These are phyloP conservation scores for Abrus precatorius DNA, from an alignment of 306 rosid genomes.

Conservation along the genomic window DNA sequence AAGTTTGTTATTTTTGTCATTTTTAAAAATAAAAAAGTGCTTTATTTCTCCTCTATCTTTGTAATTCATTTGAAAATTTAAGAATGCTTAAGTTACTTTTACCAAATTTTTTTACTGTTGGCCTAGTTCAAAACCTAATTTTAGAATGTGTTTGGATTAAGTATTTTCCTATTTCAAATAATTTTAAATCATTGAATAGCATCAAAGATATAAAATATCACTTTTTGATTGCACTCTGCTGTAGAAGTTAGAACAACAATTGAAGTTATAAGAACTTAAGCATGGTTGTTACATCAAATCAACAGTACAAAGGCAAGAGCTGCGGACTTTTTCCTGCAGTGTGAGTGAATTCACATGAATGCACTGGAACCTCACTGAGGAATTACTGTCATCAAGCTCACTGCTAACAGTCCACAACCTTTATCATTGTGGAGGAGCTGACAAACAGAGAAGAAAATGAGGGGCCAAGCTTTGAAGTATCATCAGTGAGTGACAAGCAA, in stretches of 20 bases:
- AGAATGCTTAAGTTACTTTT: not conserved
- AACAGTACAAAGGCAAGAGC: constrained; percentile 60
- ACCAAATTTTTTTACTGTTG: not conserved
- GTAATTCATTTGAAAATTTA: not conserved
- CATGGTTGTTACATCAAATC: not conserved
- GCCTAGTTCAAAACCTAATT: not conserved
- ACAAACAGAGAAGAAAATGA: constrained; percentile 54
- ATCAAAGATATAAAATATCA: constrained; percentile 4
- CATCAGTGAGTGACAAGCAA: constrained; percentile 45
- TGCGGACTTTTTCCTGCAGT: constrained; percentile 70
- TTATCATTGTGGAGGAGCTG: constrained; percentile 57
- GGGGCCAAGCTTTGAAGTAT: constrained; percentile 77
- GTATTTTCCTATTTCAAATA: constrained; percentile 26
- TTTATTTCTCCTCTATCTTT: not conserved
- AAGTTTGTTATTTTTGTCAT: not conserved
- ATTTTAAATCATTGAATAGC: not conserved
- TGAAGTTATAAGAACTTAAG: not conserved
- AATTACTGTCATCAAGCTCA: constrained; percentile 34
- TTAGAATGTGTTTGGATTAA: not conserved
- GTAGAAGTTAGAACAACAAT: constrained; percentile 5
- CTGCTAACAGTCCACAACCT: constrained; percentile 59
- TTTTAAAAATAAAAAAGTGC: constrained; percentile 4
- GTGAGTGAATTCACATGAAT: constrained; percentile 70
- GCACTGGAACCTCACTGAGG: constrained; percentile 46
- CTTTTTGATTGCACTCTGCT: not conserved